phyloP scores from a whole-genome alignment of 768 basidiomycete genomes.

The Boletales sp. region DNA sequence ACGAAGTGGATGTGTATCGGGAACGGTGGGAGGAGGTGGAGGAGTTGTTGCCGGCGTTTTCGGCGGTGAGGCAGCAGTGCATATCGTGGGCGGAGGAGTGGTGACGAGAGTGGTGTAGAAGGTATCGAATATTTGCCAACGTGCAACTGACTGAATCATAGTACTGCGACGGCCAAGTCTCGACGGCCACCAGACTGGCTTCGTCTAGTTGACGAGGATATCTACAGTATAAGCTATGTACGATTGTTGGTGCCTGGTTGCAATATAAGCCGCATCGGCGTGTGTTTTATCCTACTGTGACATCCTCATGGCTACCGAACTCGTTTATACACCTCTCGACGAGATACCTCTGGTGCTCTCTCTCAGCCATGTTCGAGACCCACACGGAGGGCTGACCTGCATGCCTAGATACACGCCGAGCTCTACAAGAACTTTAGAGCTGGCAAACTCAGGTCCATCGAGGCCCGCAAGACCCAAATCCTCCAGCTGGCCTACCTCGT shows the following conservation, averaged over 20 bases:
- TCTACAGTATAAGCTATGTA: too few relatives aligned
- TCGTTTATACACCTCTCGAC: constrained; percentile 47
- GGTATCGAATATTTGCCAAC: too few relatives aligned
- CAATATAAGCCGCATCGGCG: too few relatives aligned
- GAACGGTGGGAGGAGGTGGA: constrained; percentile 23
- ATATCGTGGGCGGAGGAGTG: constrained; percentile 1
- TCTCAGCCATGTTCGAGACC: too few relatives aligned
- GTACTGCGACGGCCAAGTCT: too few relatives aligned
- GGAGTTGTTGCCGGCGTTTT: constrained; percentile 20
- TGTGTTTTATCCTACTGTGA: too few relatives aligned
- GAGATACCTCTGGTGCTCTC: constrained; percentile 49
- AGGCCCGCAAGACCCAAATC: constrained; percentile 72
- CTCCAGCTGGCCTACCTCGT: constrained; percentile 70
- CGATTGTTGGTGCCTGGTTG: too few relatives aligned
- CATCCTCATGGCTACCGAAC: constrained; percentile 24
- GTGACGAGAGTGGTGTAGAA: too few relatives aligned
- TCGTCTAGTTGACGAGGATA: too few relatives aligned
- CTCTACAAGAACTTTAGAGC: constrained; percentile 57
- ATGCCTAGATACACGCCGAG: constrained; percentile 49
- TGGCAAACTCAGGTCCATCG: constrained; percentile 64
- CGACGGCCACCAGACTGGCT: too few relatives aligned
- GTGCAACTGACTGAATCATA: too few relatives aligned
- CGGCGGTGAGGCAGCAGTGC: constrained; percentile 16
- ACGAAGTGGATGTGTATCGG: constrained; percentile 8
- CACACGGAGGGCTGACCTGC: not conserved